Evolutionary conservation across 768 basidiomycete species (phyloP).

Genomic region (Mycena metata): DNA sequence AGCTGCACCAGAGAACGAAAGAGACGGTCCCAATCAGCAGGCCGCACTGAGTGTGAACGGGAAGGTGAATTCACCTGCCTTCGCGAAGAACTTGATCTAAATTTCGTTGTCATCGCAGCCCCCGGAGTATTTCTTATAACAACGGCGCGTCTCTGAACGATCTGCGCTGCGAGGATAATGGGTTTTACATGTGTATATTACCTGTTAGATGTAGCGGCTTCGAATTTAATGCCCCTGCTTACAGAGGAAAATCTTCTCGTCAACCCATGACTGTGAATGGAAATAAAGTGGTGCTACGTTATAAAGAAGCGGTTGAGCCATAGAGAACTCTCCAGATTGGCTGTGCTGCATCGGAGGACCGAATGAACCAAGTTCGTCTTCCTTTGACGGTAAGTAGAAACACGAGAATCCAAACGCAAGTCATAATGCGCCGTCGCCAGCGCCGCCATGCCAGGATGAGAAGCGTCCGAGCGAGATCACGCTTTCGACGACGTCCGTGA

Average conservation of each 20-base stretch:
- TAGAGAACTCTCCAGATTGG: conserved; percentile 17
- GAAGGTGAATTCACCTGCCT: conserved; percentile 62
- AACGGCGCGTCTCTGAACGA: not conserved
- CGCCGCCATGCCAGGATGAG: conserved; percentile 74
- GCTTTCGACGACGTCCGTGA: conserved; percentile 76
- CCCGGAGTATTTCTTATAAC: conserved; percentile 82
- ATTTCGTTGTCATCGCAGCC: conserved; percentile 59
- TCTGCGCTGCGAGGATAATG: conserved; percentile 23
- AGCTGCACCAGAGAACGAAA: conserved; percentile 97
- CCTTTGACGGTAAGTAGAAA: conserved; percentile 43
- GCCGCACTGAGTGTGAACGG: conserved; percentile 76
- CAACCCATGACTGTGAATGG: not conserved
- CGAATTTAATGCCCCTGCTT: conserved; percentile 15
- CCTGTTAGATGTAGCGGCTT: conserved; percentile 8
- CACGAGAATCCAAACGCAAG: conserved; percentile 50
- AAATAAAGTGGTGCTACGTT: conserved; percentile 5
- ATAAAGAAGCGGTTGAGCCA: conserved; percentile 7
- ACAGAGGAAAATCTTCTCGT: not conserved
- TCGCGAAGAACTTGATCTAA: conserved; percentile 33
- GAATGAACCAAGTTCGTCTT: conserved; percentile 35
- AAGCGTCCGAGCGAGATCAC: conserved; percentile 76
- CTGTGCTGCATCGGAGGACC: not conserved
- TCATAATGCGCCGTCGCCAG: conserved; percentile 64
- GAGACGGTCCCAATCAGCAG: conserved; percentile 86
- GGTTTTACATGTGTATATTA: conserved; percentile 18